These are phyloP conservation scores for Yarrowia osloensis DNA, from an alignment of 805 yeast genomes.

Conservation along the genomic window DNA sequence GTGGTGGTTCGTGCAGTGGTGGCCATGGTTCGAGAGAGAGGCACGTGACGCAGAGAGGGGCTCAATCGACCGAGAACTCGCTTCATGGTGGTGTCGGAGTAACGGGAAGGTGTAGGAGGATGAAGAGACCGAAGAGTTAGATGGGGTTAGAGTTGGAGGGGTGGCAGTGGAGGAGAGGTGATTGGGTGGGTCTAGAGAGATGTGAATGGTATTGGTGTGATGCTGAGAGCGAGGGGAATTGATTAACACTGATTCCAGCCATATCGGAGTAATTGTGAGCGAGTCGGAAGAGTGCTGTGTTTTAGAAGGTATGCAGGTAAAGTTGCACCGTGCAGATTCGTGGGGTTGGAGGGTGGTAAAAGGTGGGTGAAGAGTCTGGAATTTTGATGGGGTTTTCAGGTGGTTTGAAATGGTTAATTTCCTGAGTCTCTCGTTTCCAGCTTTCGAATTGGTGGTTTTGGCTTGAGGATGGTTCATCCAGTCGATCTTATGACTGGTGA, in stretches of 20 bases:
- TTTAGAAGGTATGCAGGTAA: background rate
- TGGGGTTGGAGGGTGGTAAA: too few relatives aligned
- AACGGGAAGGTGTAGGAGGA: background rate
- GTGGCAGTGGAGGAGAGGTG: background rate
- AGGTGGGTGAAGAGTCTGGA: too few relatives aligned
- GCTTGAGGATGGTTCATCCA: too few relatives aligned
- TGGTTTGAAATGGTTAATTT: too few relatives aligned
- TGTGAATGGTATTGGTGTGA: too few relatives aligned
- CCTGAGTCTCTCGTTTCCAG: too few relatives aligned
- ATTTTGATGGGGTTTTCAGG: too few relatives aligned
- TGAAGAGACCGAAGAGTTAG: background rate
- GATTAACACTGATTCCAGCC: too few relatives aligned
- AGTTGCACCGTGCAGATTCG: background rate
- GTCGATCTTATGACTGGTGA: too few relatives aligned
- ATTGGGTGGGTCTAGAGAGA: background rate
- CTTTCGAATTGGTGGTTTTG: too few relatives aligned
- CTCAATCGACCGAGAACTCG: background rate
- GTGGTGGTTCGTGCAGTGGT: slow-evolving; percentile 7
- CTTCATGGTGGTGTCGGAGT: background rate
- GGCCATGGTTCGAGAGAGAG: background rate
- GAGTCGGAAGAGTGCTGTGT: too few relatives aligned
- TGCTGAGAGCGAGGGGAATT: background rate
- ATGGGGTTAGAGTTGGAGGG: background rate
- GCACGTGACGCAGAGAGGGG: background rate
- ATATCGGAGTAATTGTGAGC: background rate